These are phyloP conservation scores for Gardenia jasminoides DNA, from an alignment of 257 asterid species.

Conservation along the genomic window DNA sequence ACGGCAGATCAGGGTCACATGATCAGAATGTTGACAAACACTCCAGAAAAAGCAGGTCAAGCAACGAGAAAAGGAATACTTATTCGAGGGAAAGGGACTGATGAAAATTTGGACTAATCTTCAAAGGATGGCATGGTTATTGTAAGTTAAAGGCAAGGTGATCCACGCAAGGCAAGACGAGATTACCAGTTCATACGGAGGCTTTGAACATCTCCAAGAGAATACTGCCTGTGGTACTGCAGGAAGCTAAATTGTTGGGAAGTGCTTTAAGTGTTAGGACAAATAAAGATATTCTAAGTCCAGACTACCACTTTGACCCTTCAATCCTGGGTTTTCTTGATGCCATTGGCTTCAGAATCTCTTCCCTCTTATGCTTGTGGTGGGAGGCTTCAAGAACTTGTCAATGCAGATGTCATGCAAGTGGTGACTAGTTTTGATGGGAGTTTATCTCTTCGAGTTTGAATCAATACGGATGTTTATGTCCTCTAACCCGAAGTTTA, in stretches of 20 bases:
- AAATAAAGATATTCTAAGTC: neutral
- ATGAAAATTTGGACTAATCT: conserved; percentile 6
- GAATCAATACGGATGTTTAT: no score
- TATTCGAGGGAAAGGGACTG: conserved; percentile 15
- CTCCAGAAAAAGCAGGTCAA: conserved; percentile 4
- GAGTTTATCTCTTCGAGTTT: no score
- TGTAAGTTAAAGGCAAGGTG: neutral
- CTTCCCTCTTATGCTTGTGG: neutral
- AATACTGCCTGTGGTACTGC: neutral
- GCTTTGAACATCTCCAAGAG: neutral
- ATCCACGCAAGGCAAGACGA: neutral
- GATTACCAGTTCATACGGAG: neutral
- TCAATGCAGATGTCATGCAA: neutral
- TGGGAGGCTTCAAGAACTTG: neutral
- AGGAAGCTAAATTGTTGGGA: neutral
- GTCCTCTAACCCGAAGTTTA: no score
- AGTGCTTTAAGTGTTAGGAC: neutral
- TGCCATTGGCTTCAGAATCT: neutral
- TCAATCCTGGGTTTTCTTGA: neutral
- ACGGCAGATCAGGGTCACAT: conserved; percentile 1
- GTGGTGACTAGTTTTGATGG: neutral
- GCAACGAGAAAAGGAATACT: conserved; percentile 1
- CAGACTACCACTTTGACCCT: neutral
- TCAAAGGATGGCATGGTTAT: neutral
- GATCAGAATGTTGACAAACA: neutral